phyloP scores from a whole-genome alignment of 2,329 filamentous ascomycete genomes.

The Botrytis deweyae region DNA sequence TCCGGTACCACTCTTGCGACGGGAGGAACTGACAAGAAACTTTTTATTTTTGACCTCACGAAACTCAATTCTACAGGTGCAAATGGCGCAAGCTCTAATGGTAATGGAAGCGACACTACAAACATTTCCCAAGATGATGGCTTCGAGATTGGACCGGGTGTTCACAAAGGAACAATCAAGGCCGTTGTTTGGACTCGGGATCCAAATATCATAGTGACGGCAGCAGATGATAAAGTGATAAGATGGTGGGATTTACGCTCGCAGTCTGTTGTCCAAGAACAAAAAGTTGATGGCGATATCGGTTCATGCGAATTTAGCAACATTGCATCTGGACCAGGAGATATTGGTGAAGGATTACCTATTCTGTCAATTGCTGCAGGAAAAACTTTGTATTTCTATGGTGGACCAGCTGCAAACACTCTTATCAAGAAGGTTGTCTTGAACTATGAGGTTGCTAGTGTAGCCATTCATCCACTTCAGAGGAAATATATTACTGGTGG shows the following conservation, averaged over 20 bases:
- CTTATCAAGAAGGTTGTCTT: slow-evolving; percentile 78
- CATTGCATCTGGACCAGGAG: slow-evolving; percentile 57
- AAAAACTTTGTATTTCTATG: slow-evolving; percentile 90
- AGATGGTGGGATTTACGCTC: slow-evolving; percentile 91
- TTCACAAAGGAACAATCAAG: slow-evolving; percentile 88
- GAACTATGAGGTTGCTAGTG: slow-evolving; percentile 84
- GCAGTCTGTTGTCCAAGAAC: slow-evolving; percentile 71
- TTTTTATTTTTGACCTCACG: slow-evolving; percentile 87
- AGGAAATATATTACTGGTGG: slow-evolving; percentile 87
- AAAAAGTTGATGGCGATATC: slow-evolving; percentile 79
- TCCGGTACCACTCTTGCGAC: slow-evolving; percentile 84
- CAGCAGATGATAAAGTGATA: slow-evolving; percentile 84
- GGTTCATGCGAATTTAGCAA: slow-evolving; percentile 88
- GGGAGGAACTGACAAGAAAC: slow-evolving; percentile 93
- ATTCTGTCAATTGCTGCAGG: slow-evolving; percentile 91
- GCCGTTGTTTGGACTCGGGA: slow-evolving; percentile 93
- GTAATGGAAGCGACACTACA: slow-evolving; percentile 41
- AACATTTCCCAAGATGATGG: slow-evolving; percentile 60
- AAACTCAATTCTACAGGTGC: slow-evolving; percentile 41
- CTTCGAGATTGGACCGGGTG: slow-evolving; percentile 84
- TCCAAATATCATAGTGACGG: slow-evolving; percentile 85
- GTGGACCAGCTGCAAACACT: slow-evolving; percentile 66
- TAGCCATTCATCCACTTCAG: slow-evolving; percentile 78
- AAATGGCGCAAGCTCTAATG: slow-evolving; percentile 31
- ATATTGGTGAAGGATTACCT: slow-evolving; percentile 65